Percentiles rank a stretch among this genome's conserved stretches.
phyloP scores from a whole-genome alignment of 306 rosid genomes.

The Styphnolobium japonicum region DNA sequence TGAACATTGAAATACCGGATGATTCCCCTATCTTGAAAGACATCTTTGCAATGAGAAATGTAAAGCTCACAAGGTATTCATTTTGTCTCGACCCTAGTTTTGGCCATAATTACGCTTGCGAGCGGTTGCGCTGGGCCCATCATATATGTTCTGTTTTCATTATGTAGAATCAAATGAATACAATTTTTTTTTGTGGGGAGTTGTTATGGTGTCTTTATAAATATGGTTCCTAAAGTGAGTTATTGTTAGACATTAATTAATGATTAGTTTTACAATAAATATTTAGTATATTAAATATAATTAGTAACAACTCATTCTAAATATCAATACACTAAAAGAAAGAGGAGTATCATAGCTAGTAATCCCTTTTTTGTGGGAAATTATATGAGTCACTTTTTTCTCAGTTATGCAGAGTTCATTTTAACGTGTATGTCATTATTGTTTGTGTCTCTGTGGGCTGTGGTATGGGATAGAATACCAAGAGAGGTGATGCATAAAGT shows the following conservation, averaged over 20 bases:
- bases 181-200: too few relatives aligned
- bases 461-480: conserved; percentile 65
- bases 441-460: conserved; percentile 24
- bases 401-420: background rate
- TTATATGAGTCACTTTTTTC: conserved; percentile 12
- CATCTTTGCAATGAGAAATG: conserved; percentile 58
- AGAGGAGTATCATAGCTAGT: too few relatives aligned
- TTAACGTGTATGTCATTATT: conserved; percentile 31
- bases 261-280: too few relatives aligned
- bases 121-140: conserved; percentile 20
- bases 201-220: too few relatives aligned
- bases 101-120: conserved; percentile 27
- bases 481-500: conserved; percentile 82
- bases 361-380: conserved; percentile 1
- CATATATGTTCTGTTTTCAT: conserved; percentile 34
- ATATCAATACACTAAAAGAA: too few relatives aligned
- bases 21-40: conserved; percentile 61
- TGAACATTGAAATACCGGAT: conserved; percentile 52
- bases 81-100: background rate
- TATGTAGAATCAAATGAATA: conserved; percentile 31
- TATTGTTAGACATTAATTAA: too few relatives aligned
- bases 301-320: too few relatives aligned
- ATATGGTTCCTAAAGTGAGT: too few relatives aligned
- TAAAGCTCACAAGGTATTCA: conserved; percentile 71
- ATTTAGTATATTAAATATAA: too few relatives aligned